phyloP scores from a whole-genome alignment of 805 yeast species.

The Saccharomycopsis amapae region DNA sequence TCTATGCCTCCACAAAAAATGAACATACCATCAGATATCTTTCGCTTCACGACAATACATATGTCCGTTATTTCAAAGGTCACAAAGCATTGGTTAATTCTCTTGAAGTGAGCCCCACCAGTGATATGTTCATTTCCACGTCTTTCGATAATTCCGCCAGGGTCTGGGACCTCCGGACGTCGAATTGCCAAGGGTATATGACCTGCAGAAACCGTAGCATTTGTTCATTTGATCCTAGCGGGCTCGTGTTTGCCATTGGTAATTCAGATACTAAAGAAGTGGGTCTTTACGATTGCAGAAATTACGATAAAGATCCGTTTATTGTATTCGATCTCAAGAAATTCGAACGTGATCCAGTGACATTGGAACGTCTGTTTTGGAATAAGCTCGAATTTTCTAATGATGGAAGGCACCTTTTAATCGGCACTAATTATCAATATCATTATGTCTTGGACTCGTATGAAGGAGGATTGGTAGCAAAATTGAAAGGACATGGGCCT shows the following conservation, averaged over 20 bases:
- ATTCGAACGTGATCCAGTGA: constrained; percentile 22
- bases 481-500: constrained; percentile 42
- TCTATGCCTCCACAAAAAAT: constrained; percentile 77
- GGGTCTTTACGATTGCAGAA: constrained; percentile 54
- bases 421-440: constrained; percentile 38
- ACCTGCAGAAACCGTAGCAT: constrained; percentile 48
- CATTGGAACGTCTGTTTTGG: constrained; percentile 33
- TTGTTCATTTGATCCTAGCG: constrained; percentile 77
- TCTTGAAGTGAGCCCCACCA: constrained; percentile 65
- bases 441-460: constrained; percentile 69
- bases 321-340: constrained; percentile 32
- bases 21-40: constrained; percentile 73
- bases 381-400: constrained; percentile 71
- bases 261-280: constrained; percentile 37
- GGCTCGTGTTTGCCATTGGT: constrained; percentile 70
- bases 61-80: constrained; percentile 79
- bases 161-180: constrained; percentile 76
- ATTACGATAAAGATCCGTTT: constrained; percentile 54
- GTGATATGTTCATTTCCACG: constrained; percentile 57
- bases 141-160: constrained; percentile 75
- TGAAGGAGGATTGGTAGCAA: constrained; percentile 44
- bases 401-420: constrained; percentile 56
- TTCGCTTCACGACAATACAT: constrained; percentile 69
- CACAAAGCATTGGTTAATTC: constrained; percentile 72
- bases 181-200: constrained; percentile 56